A percentile compares a stretch with the other conserved stretches of the same genome.
Conservation (phyloP, 106 monocot species). For the Hemerocallis citrina region DNA sequence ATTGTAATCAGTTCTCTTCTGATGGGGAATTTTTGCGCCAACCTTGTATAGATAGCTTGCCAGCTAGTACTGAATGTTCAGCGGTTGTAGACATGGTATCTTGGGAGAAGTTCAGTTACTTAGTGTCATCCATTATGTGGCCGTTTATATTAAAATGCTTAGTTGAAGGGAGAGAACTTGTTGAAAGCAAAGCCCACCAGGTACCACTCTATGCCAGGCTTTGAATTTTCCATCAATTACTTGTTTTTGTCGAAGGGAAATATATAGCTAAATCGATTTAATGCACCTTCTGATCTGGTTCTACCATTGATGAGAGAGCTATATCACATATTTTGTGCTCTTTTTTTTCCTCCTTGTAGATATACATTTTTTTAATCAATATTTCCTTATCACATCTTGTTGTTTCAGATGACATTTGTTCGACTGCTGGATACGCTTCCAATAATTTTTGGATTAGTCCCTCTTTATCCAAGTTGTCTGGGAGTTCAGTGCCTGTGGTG, state of each 20-base stretch:
- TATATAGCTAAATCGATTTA: background rate
- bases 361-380: slow-evolving; percentile 1
- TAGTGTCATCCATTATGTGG: slow-evolving; percentile 62
- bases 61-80: slow-evolving; percentile 12
- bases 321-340: background rate
- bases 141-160: slow-evolving; percentile 62
- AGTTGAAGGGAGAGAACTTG: slow-evolving; percentile 43
- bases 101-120: slow-evolving; percentile 67
- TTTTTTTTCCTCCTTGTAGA: background rate
- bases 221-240: background rate
- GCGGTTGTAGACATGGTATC: slow-evolving; percentile 34
- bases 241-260: slow-evolving; percentile 3
- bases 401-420: slow-evolving; percentile 84
- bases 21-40: slow-evolving; percentile 75
- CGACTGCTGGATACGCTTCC: slow-evolving; percentile 79
- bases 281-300: background rate
- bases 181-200: slow-evolving; percentile 66
- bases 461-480: slow-evolving; percentile 5
- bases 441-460: slow-evolving; percentile 38
- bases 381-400: slow-evolving; percentile 6
- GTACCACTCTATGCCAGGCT: slow-evolving; percentile 29
- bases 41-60: slow-evolving; percentile 22
- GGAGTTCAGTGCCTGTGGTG: background rate
- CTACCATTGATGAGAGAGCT: background rate
- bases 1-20: slow-evolving; percentile 18